A percentile compares a stretch with the other conserved stretches of the same genome.
Conservation (phyloP, 169 alveolate genomes). For the Eimeria necatrix region DNA sequence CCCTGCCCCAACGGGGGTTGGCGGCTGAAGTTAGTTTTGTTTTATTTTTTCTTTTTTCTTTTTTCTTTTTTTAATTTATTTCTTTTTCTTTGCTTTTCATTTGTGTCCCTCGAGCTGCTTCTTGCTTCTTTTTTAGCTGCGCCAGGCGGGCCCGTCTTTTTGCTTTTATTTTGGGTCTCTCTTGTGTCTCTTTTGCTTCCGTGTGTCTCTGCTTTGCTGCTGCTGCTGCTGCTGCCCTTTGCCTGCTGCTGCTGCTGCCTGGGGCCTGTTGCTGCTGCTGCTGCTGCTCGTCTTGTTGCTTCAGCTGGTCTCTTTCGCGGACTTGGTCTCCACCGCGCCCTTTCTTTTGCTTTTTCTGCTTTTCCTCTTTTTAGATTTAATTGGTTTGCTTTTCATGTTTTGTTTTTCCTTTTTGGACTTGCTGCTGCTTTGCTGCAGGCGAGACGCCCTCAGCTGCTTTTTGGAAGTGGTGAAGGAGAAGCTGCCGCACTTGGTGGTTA, state of each 20-base stretch:
- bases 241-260: not conserved
- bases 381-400: too few relatives aligned
- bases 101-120: too few relatives aligned
- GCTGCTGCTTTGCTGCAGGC: conserved; percentile 65
- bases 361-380: not conserved
- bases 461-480: conserved; percentile 63
- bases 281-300: not conserved
- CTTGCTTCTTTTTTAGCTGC: not conserved
- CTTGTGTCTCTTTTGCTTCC: not conserved
- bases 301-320: not conserved
- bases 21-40: conserved; percentile 38
- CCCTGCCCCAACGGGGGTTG: conserved; percentile 69
- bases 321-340: not conserved
- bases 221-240: not conserved
- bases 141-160: not conserved
- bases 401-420: not conserved
- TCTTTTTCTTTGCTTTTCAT: not conserved
- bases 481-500: conserved; percentile 71
- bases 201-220: not conserved
- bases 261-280: not conserved
- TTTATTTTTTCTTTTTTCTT: not conserved
- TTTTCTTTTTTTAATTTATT: not conserved
- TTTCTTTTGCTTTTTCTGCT: not conserved
- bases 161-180: not conserved
- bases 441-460: conserved; percentile 55